Evolutionary conservation across 2,329 filamentous ascomycete genomes (phyloP).

Genomic region (Simplicillium aogashimaense): DNA sequence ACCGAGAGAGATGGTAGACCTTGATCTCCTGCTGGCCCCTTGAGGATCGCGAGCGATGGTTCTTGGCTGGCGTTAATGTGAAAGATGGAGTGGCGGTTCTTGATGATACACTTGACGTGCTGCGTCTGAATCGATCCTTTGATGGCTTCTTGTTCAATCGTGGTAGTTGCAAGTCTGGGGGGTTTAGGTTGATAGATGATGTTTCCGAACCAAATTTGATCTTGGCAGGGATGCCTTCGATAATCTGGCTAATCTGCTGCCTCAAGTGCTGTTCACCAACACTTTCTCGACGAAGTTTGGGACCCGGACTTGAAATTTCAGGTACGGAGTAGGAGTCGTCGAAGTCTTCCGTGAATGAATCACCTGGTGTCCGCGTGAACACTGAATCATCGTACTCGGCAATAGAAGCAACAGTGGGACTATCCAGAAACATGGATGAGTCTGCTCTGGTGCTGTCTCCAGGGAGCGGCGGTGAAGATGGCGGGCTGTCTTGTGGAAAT

Average conservation of each 20-base stretch:
- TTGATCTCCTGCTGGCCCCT: slow-evolving; percentile 66
- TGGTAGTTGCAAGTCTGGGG: slow-evolving; percentile 45
- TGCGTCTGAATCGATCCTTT: slow-evolving; percentile 33
- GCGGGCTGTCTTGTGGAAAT: slow-evolving; percentile 31
- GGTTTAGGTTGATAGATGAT: slow-evolving; percentile 42
- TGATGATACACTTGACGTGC: slow-evolving; percentile 40
- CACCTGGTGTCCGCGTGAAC: slow-evolving; percentile 28
- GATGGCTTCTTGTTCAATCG: slow-evolving; percentile 32
- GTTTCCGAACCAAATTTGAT: slow-evolving; percentile 61
- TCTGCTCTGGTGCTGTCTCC: slow-evolving; percentile 9
- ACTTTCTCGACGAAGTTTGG: slow-evolving; percentile 19
- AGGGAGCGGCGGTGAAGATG: slow-evolving; percentile 35
- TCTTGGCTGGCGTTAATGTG: slow-evolving; percentile 56
- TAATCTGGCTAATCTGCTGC: slow-evolving; percentile 69
- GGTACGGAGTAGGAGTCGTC: slow-evolving; percentile 28
- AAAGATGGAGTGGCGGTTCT: slow-evolving; percentile 56
- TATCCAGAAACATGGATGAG: slow-evolving; percentile 31
- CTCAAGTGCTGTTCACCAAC: slow-evolving; percentile 60
- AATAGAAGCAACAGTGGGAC: slow-evolving; percentile 31
- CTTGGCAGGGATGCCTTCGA: slow-evolving; percentile 66
- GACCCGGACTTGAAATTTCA: slow-evolving; percentile 14
- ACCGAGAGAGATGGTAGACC: slow-evolving; percentile 81
- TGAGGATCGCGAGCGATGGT: slow-evolving; percentile 34
- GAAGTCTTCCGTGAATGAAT: slow-evolving; percentile 36
- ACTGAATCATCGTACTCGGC: slow-evolving; percentile 28